Conservation (phyloP, 2,329 filamentous ascomycete genomes). For the Mycogone perniciosa region DNA sequence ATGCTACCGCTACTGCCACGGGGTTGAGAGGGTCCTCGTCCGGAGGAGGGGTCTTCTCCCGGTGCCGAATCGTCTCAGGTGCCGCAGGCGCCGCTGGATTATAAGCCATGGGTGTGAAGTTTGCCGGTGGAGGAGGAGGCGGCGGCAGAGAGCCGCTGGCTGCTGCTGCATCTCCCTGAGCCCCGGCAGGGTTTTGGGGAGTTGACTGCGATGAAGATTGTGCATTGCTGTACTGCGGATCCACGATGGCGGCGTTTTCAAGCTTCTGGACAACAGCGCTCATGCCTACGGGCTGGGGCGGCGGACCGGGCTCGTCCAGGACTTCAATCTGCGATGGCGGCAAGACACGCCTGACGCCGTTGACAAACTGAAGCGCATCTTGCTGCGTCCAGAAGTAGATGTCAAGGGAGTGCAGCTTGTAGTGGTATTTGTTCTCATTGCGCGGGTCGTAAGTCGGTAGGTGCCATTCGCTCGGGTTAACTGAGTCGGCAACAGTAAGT, state of each 20-base stretch:
- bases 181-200: constrained; percentile 5
- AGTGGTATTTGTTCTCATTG: constrained; percentile 74
- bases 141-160: constrained; percentile 16
- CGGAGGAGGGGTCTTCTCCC: constrained; percentile 76
- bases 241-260: constrained; percentile 62
- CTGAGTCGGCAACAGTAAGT: constrained; percentile 52
- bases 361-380: constrained; percentile 65
- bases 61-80: constrained; percentile 62
- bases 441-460: constrained; percentile 64
- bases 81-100: constrained; percentile 74
- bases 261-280: constrained; percentile 68
- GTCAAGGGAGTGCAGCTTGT: constrained; percentile 68
- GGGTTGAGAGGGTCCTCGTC: constrained; percentile 56
- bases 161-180: constrained; percentile 7
- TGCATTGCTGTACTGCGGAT: constrained; percentile 38
- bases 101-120: constrained; percentile 62
- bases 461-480: constrained; percentile 61
- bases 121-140: constrained; percentile 30
- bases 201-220: constrained; percentile 3
- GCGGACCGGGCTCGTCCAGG: constrained; percentile 55
- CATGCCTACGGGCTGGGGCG: constrained; percentile 43
- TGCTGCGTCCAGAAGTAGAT: constrained; percentile 74
- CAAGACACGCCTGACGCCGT: constrained; percentile 59
- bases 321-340: constrained; percentile 56
- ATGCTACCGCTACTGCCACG: constrained; percentile 49